Conservation (phyloP, 2,329 filamentous ascomycete species). For the Aspergillus sp. region DNA sequence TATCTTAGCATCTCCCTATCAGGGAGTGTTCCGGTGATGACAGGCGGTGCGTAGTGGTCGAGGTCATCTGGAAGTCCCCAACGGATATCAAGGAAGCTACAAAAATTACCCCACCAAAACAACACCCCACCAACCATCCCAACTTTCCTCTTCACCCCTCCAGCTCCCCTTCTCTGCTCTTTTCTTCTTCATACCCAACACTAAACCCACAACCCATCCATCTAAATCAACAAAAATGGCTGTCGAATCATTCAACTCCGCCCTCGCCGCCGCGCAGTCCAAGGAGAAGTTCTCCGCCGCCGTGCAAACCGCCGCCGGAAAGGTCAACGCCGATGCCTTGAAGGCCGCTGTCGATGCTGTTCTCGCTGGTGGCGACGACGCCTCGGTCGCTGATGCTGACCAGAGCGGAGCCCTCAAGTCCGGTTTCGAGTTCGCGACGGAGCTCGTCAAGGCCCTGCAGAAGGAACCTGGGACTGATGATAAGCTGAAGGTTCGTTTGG, state of each 20-base stretch:
- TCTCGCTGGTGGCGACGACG: slow-evolving; percentile 18
- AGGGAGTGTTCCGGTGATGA: too few species aligned
- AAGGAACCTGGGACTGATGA: slow-evolving; percentile 24
- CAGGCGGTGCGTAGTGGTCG: too few species aligned
- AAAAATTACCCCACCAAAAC: slow-evolving; percentile 9
- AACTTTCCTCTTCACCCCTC: slow-evolving; percentile 1
- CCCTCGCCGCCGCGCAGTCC: slow-evolving; percentile 27
- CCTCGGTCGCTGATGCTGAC: slow-evolving; percentile 15
- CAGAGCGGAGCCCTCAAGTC: slow-evolving; percentile 25
- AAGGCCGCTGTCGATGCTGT: slow-evolving; percentile 27
- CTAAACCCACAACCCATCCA: neutral
- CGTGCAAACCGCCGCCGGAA: slow-evolving; percentile 26
- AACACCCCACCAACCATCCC: slow-evolving; percentile 2
- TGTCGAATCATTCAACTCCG: slow-evolving; percentile 25
- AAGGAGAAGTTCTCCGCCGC: slow-evolving; percentile 29
- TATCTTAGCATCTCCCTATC: too few species aligned
- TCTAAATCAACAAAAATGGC: slow-evolving; percentile 24
- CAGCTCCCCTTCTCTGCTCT: slow-evolving; percentile 5
- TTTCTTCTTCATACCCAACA: neutral
- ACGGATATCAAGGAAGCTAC: neutral
- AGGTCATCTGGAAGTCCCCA: too few species aligned
- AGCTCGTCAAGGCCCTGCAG: slow-evolving; percentile 30
- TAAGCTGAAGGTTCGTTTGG: slow-evolving; percentile 33
- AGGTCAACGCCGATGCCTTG: slow-evolving; percentile 26
- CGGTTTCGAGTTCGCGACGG: slow-evolving; percentile 33